phyloP scores from a whole-genome alignment of 441 rosid species.

The Euphorbia neoarborescens region DNA sequence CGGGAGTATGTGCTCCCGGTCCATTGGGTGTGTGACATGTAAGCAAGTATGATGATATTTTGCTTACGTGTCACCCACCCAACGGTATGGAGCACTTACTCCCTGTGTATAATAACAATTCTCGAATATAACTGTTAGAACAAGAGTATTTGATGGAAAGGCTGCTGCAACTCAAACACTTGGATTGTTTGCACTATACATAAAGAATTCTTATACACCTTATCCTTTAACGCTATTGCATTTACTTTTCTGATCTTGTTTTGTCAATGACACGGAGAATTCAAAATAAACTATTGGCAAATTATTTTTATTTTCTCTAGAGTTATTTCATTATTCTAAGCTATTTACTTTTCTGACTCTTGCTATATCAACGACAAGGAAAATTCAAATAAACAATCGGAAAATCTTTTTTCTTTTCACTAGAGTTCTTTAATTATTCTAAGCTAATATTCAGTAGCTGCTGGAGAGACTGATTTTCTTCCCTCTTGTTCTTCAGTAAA shows the following conservation, averaged over 20 bases:
- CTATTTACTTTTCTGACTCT: slow-evolving; percentile 25
- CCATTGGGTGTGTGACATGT: too few species aligned
- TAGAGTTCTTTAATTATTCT: slow-evolving; percentile 41
- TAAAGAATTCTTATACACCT: slow-evolving; percentile 71
- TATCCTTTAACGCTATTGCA: slow-evolving; percentile 41
- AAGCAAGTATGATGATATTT: too few species aligned
- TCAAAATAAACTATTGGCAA: background rate
- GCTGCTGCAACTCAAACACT: slow-evolving; percentile 99
- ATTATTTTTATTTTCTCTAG: background rate
- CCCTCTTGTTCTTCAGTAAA: too few species aligned
- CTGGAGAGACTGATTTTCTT: too few species aligned
- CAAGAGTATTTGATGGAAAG: slow-evolving; percentile 97
- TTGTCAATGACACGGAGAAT: background rate
- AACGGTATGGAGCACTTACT: too few species aligned
- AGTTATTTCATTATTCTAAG: slow-evolving; percentile 53
- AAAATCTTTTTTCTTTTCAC: background rate
- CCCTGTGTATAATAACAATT: too few species aligned
- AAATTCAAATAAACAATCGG: background rate
- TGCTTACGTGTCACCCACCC: too few species aligned
- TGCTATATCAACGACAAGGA: background rate
- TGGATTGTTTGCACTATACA: slow-evolving; percentile 91
- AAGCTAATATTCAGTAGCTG: too few species aligned
- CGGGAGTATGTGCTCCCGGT: too few species aligned
- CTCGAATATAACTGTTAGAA: too few species aligned
- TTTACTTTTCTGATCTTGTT: slow-evolving; percentile 4